These are phyloP conservation scores for Fusarium falciforme DNA, from an alignment of 2,329 filamentous ascomycete species.

Conservation along the genomic window DNA sequence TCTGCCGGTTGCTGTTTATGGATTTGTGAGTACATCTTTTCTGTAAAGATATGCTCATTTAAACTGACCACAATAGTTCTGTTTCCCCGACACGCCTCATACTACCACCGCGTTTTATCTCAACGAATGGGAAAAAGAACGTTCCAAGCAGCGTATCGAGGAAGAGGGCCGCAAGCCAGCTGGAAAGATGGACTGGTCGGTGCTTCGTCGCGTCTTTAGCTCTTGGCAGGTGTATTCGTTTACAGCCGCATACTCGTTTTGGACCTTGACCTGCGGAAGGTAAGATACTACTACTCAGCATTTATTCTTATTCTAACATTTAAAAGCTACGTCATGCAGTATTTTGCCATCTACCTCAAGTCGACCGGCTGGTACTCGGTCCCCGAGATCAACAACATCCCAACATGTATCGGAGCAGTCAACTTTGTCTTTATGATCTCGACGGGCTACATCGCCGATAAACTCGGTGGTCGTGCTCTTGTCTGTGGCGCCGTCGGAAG, in stretches of 20 bases:
- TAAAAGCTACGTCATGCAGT: slow-evolving; percentile 52
- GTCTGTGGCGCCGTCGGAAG: slow-evolving; percentile 50
- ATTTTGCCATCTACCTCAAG: slow-evolving; percentile 55
- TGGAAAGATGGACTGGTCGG: slow-evolving; percentile 49
- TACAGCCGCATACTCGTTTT: slow-evolving; percentile 52
- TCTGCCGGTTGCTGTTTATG: slow-evolving; percentile 49
- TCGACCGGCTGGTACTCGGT: slow-evolving; percentile 49
- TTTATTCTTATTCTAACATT: neutral
- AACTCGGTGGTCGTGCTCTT: slow-evolving; percentile 50
- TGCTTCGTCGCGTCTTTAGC: slow-evolving; percentile 52
- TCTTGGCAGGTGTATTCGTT: slow-evolving; percentile 60
- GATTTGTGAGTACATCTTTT: slow-evolving; percentile 17
- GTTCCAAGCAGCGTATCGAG: slow-evolving; percentile 76
- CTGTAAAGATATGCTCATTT: neutral
- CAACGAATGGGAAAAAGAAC: slow-evolving; percentile 67
- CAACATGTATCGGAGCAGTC: slow-evolving; percentile 56
- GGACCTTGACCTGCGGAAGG: slow-evolving; percentile 52
- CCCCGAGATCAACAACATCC: slow-evolving; percentile 58
- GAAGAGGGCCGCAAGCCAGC: slow-evolving; percentile 57
- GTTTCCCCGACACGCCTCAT: slow-evolving; percentile 57
- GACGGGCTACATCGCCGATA: slow-evolving; percentile 50
- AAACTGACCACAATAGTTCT: slow-evolving; percentile 33
- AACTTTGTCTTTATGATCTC: slow-evolving; percentile 56
- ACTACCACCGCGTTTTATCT: slow-evolving; percentile 56
- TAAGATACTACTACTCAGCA: neutral